Conservation (phyloP, 192 early-diverging fungal species). For the Coemansia sp. region DNA sequence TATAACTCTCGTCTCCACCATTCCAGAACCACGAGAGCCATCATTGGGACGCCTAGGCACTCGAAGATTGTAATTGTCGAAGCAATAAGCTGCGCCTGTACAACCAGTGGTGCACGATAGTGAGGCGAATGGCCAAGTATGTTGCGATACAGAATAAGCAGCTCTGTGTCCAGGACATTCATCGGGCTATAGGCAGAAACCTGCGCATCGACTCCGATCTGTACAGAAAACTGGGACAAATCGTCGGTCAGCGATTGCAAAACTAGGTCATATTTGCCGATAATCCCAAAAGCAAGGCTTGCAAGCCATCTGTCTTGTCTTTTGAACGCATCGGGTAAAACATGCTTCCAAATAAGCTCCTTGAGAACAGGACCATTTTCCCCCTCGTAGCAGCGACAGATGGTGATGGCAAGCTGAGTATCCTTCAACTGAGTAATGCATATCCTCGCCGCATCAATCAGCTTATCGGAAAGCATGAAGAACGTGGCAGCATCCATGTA, state of each 20-base stretch:
- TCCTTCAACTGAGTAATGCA: conserved; percentile 91
- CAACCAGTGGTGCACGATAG: conserved; percentile 42
- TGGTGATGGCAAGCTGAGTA: conserved; percentile 85
- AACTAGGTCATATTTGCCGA: conserved; percentile 45
- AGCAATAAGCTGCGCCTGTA: conserved; percentile 51
- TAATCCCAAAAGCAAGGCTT: conserved; percentile 43
- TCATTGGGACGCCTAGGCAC: conserved; percentile 49
- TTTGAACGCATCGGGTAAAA: conserved; percentile 42
- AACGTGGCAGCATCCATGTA: conserved; percentile 94
- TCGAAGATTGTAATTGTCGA: conserved; percentile 56
- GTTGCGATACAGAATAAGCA: conserved; percentile 46
- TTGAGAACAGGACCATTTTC: conserved; percentile 53
- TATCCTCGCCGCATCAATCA: conserved; percentile 91
- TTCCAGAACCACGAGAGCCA: conserved; percentile 54
- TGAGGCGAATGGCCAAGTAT: conserved; percentile 47
- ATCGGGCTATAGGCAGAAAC: conserved; percentile 34
- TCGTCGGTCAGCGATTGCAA: conserved; percentile 43
- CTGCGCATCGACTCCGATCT: conserved; percentile 34
- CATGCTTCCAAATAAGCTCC: conserved; percentile 35
- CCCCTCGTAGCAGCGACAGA: conserved; percentile 91
- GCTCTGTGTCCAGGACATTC: conserved; percentile 48
- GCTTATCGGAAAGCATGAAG: conserved; percentile 84
- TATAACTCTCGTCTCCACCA: conserved; percentile 53
- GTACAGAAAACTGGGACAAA: conserved; percentile 23
- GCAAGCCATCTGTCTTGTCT: conserved; percentile 50